Base-by-base conservation (phyloP, 2,329 filamentous ascomycete genomes). In the Echinosphaeria canescens region DNA sequence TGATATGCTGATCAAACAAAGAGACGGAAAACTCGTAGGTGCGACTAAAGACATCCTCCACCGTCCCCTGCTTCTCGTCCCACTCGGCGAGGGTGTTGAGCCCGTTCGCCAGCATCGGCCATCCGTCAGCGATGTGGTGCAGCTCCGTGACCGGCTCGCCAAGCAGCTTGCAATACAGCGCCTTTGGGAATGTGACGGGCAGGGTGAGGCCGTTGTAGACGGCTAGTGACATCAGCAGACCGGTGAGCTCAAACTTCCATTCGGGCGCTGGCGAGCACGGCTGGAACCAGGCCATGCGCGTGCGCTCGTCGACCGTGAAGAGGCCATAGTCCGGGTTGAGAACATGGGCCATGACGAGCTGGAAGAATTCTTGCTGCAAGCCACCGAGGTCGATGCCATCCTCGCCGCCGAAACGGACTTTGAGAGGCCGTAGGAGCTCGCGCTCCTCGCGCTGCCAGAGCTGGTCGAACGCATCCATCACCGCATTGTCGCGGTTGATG, bases 311-410 rank as follows among this genome's bases (percentile, higher is more conserved):
- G 17, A 80, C 62, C 0, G 71, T 75, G 43, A 95, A 95, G 28
- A 76, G 68, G 2, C 75, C 82, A 39, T 76, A 80, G 23, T 71
- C 62, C 4, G 80, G 75, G 37, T 80, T 61, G 24, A 95, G 60
- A 4, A 76, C 78, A 40, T 91, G 74, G 1, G 68, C 67, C 37
- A 93, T 71, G 12, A 79, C 70, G 15, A 93, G 51, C 11, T 81
- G 70, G 51, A 98, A 95, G 44, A 92, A 95, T 35, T 98, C 88
- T 43, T 92, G 84, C 38, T 93, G 85, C 2, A 98, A 84, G 34
- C 88, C 88, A 23, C 88, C 88, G 26, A 85, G 81, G 45, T 98
- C 88, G 18, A 90, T 68, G 0, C 88, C 88, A 43, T 90, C 73
- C 46, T 95, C 88, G 16, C 81, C 80, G 4, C 82, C 82, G 30